A percentile compares a stretch with the other conserved stretches of the same genome.
phyloP scores from a whole-genome alignment of 2,329 filamentous ascomycete species.

The Colletotrichum scovillei region DNA sequence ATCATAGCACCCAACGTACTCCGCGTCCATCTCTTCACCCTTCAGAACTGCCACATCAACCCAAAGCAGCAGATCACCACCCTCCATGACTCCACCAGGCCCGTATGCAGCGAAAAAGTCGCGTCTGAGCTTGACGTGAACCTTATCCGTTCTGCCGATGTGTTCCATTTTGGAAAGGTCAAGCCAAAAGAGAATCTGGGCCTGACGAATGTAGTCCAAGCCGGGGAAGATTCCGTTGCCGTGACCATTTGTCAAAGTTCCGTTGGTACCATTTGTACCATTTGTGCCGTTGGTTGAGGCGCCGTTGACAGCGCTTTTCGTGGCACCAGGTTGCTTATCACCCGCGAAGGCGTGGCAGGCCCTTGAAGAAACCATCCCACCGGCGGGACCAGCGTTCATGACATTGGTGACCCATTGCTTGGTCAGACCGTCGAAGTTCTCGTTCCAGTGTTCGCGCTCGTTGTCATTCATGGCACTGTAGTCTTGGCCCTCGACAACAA shows the following conservation, averaged over 20 bases:
- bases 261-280: constrained; percentile 11
- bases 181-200: constrained; percentile 28
- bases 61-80: constrained; percentile 29
- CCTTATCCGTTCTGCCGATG: constrained; percentile 26
- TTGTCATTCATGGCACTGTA: constrained; percentile 30
- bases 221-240: constrained; percentile 23
- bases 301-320: constrained; percentile 15
- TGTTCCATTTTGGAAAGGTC: constrained; percentile 33
- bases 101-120: constrained; percentile 29
- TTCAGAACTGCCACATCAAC: constrained; percentile 28
- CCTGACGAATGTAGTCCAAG: constrained; percentile 31
- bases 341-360: constrained; percentile 29
- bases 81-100: constrained; percentile 28
- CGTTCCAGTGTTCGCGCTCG: constrained; percentile 30
- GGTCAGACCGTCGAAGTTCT: constrained; percentile 28
- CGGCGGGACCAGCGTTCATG: constrained; percentile 6
- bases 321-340: constrained; percentile 29
- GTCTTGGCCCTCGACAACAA: constrained; percentile 33
- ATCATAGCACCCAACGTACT: constrained; percentile 32
- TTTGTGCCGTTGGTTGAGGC: constrained; percentile 9
- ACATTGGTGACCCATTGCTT: constrained; percentile 34
- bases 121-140: constrained; percentile 30
- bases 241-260: constrained; percentile 12
- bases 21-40: constrained; percentile 30
- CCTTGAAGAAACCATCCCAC: constrained; percentile 24